Percentiles rank a stretch among this genome's conserved stretches.
Conservation (phyloP, 1,139 yeast species). For the Eremothecium cymbalariae region DNA sequence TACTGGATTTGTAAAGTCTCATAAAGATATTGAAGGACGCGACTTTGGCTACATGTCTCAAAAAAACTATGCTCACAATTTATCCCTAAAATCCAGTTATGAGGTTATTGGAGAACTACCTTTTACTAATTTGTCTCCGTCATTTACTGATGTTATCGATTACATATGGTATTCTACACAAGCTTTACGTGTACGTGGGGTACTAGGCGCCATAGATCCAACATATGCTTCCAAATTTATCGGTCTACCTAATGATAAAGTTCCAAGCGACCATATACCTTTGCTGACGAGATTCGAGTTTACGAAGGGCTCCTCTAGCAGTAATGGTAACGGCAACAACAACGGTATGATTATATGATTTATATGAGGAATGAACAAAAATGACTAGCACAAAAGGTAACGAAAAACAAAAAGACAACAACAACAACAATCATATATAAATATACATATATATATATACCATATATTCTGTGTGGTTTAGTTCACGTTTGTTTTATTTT, state of each 20-base stretch:
- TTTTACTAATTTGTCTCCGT: slow-evolving; percentile 89
- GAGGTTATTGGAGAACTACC: slow-evolving; percentile 81
- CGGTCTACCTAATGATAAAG: slow-evolving; percentile 90
- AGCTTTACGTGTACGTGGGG: slow-evolving; percentile 69
- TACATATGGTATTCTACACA: slow-evolving; percentile 90
- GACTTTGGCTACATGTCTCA: slow-evolving; percentile 89
- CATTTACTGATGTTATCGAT: slow-evolving; percentile 88
- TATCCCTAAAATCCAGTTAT: slow-evolving; percentile 80
- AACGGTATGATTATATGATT: slow-evolving; percentile 11
- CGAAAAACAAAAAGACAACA: no score
- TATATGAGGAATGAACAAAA: no score
- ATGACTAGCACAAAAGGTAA: no score
- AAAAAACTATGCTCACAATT: slow-evolving; percentile 76
- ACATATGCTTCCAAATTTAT: slow-evolving; percentile 68
- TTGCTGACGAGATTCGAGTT: slow-evolving; percentile 69
- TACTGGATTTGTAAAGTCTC: slow-evolving; percentile 65
- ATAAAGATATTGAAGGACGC: slow-evolving; percentile 73
- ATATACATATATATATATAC: no score
- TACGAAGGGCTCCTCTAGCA: slow-evolving; percentile 37
- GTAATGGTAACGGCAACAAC: slow-evolving; percentile 29
- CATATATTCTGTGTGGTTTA: no score
- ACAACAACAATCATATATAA: no score
- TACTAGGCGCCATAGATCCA: slow-evolving; percentile 76
- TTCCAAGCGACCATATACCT: slow-evolving; percentile 93
- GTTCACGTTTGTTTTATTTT: no score